phyloP scores from a whole-genome alignment of 306 rosid species.

The Trichosanthes cucumerina region DNA sequence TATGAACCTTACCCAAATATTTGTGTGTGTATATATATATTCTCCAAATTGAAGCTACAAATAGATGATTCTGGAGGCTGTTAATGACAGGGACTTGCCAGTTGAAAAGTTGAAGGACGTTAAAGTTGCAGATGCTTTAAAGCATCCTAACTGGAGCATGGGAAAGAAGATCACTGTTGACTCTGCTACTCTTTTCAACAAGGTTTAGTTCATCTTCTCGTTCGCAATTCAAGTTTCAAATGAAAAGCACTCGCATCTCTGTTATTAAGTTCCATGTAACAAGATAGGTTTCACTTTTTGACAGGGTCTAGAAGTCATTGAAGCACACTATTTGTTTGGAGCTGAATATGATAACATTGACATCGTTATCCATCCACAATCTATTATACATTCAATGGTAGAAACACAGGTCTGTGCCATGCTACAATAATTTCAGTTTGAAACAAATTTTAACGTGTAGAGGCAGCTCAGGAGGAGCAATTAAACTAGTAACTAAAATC shows the following conservation, averaged over 20 bases:
- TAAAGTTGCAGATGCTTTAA: slow-evolving; percentile 93
- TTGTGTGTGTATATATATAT: neutral
- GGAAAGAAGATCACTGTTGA: slow-evolving; percentile 99
- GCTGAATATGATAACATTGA: slow-evolving; percentile 84
- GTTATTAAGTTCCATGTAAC: neutral
- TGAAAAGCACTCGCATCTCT: neutral
- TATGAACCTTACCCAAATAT: neutral
- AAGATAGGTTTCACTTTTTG: slow-evolving; percentile 1
- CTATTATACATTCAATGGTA: slow-evolving; percentile 92
- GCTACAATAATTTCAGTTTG: neutral
- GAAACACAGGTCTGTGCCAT: slow-evolving; percentile 73
- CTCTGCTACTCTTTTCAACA: slow-evolving; percentile 97
- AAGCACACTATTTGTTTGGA: slow-evolving; percentile 97
- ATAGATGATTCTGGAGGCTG: neutral
- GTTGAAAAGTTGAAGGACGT: slow-evolving; percentile 92
- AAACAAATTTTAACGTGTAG: neutral
- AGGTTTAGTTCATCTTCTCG: slow-evolving; percentile 36
- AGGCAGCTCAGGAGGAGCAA: neutral
- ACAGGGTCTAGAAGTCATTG: slow-evolving; percentile 96
- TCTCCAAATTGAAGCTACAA: neutral
- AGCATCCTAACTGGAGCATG: slow-evolving; percentile 99
- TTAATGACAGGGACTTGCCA: slow-evolving; percentile 72
- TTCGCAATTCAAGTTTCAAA: slow-evolving; percentile 9
- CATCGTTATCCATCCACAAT: slow-evolving; percentile 90
- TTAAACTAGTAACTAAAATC: slow-evolving; percentile 1